A percentile compares a stretch with the other conserved stretches of the same genome.
These are phyloP conservation scores for Neoboletus brunneissimus DNA, from an alignment of 768 basidiomycete genomes.

Conservation along the genomic window DNA sequence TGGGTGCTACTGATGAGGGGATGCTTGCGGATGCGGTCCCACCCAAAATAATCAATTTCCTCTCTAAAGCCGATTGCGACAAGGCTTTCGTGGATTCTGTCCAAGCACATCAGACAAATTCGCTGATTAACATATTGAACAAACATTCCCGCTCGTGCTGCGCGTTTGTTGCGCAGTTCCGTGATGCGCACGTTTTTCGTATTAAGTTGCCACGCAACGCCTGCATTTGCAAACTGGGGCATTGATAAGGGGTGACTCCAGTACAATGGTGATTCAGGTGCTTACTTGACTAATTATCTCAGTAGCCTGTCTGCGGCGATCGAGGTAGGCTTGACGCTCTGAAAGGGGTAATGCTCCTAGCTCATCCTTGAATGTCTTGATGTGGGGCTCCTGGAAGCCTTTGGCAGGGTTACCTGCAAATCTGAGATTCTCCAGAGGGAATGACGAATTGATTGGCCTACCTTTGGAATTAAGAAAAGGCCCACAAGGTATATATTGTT, in stretches of 20 bases:
- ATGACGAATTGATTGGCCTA: not conserved
- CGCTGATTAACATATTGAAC: slow-evolving; percentile 1
- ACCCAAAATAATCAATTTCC: slow-evolving; percentile 30
- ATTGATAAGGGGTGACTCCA: slow-evolving; percentile 8
- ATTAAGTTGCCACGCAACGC: slow-evolving; percentile 26
- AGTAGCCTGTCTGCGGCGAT: slow-evolving; percentile 12
- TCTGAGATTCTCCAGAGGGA: slow-evolving; percentile 3
- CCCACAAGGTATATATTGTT: slow-evolving; percentile 27
- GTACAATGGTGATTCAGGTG: not conserved
- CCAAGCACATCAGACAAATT: slow-evolving; percentile 3
- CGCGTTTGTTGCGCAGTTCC: slow-evolving; percentile 24
- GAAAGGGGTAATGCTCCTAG: slow-evolving; percentile 9
- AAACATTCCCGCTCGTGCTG: slow-evolving; percentile 27
- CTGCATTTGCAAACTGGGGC: slow-evolving; percentile 24
- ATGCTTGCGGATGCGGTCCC: slow-evolving; percentile 32
- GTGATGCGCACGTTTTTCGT: slow-evolving; percentile 17
- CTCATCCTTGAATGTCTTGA: slow-evolving; percentile 17
- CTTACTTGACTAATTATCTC: slow-evolving; percentile 14
- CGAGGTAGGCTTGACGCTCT: slow-evolving; percentile 20
- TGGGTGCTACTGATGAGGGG: slow-evolving; percentile 27
- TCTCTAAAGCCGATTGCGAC: slow-evolving; percentile 21
- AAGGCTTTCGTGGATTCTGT: slow-evolving; percentile 22
- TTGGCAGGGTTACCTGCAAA: slow-evolving; percentile 15
- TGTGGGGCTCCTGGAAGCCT: slow-evolving; percentile 22
- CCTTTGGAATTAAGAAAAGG: slow-evolving; percentile 27